Percentiles rank a stretch among this genome's conserved stretches.
Evolutionary conservation across 306 rosid species (phyloP).

Genomic region (Abrus precatorius): DNA sequence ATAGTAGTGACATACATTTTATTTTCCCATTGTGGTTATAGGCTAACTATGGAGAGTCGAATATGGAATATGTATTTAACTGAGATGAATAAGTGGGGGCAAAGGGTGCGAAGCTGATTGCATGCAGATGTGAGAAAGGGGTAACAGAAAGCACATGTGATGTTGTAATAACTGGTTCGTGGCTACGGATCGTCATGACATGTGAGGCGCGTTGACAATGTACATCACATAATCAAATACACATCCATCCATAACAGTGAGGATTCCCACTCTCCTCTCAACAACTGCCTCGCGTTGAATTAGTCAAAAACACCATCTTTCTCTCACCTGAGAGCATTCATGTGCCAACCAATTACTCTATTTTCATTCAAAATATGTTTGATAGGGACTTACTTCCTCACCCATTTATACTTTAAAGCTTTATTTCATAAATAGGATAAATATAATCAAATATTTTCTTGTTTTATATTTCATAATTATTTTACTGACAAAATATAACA

Average conservation of each 20-base stretch:
- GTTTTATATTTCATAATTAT: too few relatives aligned
- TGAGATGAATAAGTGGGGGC: background rate
- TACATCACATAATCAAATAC: background rate
- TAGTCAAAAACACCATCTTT: constrained; percentile 16
- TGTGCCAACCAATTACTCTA: constrained; percentile 9
- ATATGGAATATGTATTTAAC: background rate
- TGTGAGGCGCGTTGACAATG: constrained; percentile 42
- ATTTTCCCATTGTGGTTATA: background rate
- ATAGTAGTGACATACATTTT: background rate
- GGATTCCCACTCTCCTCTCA: background rate
- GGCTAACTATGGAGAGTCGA: background rate
- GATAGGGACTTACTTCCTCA: too few relatives aligned
- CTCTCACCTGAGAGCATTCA: constrained; percentile 41
- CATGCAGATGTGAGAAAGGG: background rate
- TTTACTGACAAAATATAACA: too few relatives aligned
- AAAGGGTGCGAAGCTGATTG: background rate
- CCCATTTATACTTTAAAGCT: too few relatives aligned
- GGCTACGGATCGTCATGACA: constrained; percentile 34
- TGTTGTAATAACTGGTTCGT: constrained; percentile 38
- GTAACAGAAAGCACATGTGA: constrained; percentile 48
- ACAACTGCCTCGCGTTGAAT: background rate
- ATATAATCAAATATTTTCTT: too few relatives aligned
- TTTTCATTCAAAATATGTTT: background rate
- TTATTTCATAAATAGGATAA: too few relatives aligned
- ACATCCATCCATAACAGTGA: background rate